Conservation (phyloP, 2,329 filamentous ascomycete genomes). For the Fusarium papillatum region DNA sequence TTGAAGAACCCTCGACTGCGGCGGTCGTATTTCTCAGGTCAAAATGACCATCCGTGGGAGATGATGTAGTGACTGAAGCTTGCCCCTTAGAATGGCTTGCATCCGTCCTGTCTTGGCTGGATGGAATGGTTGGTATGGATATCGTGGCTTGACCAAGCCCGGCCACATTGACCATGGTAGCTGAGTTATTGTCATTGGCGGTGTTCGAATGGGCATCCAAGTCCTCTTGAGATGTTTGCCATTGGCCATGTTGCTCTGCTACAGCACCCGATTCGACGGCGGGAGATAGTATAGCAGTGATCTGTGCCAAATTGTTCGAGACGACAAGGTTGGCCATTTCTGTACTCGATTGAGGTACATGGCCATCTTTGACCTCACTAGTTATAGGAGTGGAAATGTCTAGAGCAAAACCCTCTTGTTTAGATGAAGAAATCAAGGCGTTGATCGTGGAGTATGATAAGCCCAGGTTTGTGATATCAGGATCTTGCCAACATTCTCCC, state of each 20-base stretch:
- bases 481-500: background rate
- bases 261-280: background rate
- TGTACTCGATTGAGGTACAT: background rate
- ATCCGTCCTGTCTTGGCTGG: background rate
- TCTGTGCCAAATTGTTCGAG: background rate
- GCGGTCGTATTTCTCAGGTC: background rate
- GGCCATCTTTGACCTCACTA: background rate
- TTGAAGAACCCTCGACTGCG: background rate
- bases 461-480: background rate
- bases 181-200: background rate
- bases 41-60: background rate
- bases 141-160: background rate
- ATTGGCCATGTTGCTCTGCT: background rate
- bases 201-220: background rate
- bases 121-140: background rate
- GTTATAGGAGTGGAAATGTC: background rate
- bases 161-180: background rate
- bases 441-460: background rate
- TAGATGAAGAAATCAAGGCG: background rate
- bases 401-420: background rate
- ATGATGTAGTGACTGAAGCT: background rate
- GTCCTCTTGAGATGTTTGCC: background rate
- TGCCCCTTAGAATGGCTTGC: background rate
- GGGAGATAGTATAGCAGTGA: background rate
- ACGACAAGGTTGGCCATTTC: background rate